phyloP scores from a whole-genome alignment of 1,284 basidiomycete genomes.

The Ustilago hordei region DNA sequence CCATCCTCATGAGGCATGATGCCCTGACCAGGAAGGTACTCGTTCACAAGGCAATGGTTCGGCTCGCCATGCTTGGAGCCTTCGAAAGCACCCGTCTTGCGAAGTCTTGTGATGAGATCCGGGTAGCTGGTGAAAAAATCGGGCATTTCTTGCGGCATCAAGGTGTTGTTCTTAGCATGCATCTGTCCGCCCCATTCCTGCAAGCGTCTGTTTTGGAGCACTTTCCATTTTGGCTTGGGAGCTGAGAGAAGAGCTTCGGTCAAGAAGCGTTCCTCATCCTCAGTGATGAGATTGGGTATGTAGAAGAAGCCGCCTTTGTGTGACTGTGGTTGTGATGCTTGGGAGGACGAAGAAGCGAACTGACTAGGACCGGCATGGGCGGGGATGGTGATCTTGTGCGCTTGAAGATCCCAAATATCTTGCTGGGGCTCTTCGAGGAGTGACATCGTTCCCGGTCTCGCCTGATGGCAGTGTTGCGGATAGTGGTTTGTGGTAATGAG shows the following conservation, averaged over 20 bases:
- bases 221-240: slow-evolving; percentile 86
- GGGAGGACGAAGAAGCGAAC: slow-evolving; percentile 21
- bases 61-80: slow-evolving; percentile 77
- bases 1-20: slow-evolving; percentile 93
- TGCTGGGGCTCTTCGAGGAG: slow-evolving; percentile 29
- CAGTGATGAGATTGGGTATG: slow-evolving; percentile 83
- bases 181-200: slow-evolving; percentile 75
- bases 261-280: slow-evolving; percentile 82
- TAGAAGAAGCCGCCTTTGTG: slow-evolving; percentile 57
- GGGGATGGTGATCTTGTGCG: slow-evolving; percentile 34
- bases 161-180: slow-evolving; percentile 73
- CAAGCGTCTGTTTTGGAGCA: slow-evolving; percentile 75
- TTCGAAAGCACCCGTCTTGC: slow-evolving; percentile 75
- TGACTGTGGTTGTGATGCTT: background rate
- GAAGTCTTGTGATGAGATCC: slow-evolving; percentile 78
- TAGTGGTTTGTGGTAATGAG: background rate
- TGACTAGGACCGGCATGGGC: slow-evolving; percentile 31
- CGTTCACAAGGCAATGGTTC: slow-evolving; percentile 80
- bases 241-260: slow-evolving; percentile 77
- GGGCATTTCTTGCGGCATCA: slow-evolving; percentile 78
- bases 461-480: background rate
- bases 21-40: slow-evolving; percentile 86
- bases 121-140: slow-evolving; percentile 76
- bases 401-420: slow-evolving; percentile 29
- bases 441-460: slow-evolving; percentile 24